Evolutionary conservation across 805 yeast genomes (phyloP), one percentile per base, ranked within the genome.

Genomic region (Monosporozyma solicola): DNA sequence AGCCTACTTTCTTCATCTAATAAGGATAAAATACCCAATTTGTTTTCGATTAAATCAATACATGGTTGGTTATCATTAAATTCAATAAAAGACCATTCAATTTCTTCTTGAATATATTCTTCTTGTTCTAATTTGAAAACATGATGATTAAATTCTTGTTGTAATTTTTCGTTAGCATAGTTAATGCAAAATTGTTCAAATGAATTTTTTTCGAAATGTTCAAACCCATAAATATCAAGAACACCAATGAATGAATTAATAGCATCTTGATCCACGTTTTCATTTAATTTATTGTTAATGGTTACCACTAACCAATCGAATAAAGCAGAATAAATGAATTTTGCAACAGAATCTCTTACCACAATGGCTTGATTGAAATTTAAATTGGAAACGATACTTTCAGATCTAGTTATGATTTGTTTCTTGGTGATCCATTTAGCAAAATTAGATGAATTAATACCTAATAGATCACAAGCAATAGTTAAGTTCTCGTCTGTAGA

Each of bases 141-240:
- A 65, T 94, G 98, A 72, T 90, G 97, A 64, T 91, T 94, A 72
- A 92, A 92, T 68, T 92, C 97, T 70, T 92, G 99, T 71, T 92
- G 99, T 61, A 92, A 78, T 72, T 92, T 92, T 74, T 92, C 99
- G 71, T 92, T 92, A 45, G 98, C 97, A 69, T 92, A 92, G 68
- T 92, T 92, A 72, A 92, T 92, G 73, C 99, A 92, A 71, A 92
- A 92, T 71, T 92, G 99, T 72, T 92, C 99, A 63, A 92, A 92
- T 8, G 97, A 90, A 72, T 92, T 92, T 64, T 80, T 84, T 61
- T 88, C 91, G 69, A 92, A 92, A 71, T 92, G 97, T 72, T 92
- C 99, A 69, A 92, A 92, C 22, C 99, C 99, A 67, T 92, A 94
- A 61, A 92, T 92, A 83, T 92, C 99, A 62, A 92, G 78, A 33